Conservation (phyloP, 1,284 basidiomycete genomes). For the Melampsora americana region DNA sequence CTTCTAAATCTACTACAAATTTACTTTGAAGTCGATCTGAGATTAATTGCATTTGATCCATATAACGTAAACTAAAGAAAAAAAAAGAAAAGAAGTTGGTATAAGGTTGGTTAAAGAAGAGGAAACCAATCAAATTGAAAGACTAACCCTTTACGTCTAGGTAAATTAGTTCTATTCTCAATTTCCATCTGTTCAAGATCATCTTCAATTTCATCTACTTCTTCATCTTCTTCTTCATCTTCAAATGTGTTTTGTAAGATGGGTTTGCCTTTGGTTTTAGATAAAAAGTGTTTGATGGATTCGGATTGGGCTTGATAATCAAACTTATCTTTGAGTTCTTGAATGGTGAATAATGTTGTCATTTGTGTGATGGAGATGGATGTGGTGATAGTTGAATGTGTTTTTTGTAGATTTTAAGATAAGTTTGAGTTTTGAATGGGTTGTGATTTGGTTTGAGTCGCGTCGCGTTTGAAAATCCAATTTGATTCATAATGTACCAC, state of each 20-base stretch:
- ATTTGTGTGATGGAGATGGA: too few relatives aligned
- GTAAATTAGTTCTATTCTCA: slow-evolving; percentile 55
- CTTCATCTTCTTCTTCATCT: slow-evolving; percentile 67
- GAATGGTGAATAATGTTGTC: too few relatives aligned
- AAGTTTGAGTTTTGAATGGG: too few relatives aligned
- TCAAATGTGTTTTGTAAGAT: slow-evolving; percentile 17
- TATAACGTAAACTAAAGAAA: slow-evolving; percentile 73
- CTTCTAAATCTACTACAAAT: slow-evolving; percentile 76
- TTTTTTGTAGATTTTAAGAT: too few relatives aligned
- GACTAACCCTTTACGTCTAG: background rate
- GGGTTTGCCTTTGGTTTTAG: slow-evolving; percentile 30
- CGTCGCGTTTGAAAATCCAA: too few relatives aligned
- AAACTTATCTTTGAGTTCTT: slow-evolving; percentile 23
- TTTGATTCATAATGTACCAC: too few relatives aligned
- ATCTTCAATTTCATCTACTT: slow-evolving; percentile 65
- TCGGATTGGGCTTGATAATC: slow-evolving; percentile 34
- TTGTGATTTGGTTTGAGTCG: too few relatives aligned
- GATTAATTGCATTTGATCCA: slow-evolving; percentile 82
- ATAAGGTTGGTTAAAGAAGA: background rate
- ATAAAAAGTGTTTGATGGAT: slow-evolving; percentile 28
- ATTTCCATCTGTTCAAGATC: slow-evolving; percentile 56
- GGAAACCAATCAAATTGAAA: background rate
- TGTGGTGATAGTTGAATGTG: too few relatives aligned
- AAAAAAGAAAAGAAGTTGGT: background rate
- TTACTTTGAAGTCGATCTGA: slow-evolving; percentile 87